Percentiles rank a stretch among this genome's conserved stretches.
phyloP scores from a whole-genome alignment of 169 alveolate genomes.

The Plasmodium falciparum region DNA sequence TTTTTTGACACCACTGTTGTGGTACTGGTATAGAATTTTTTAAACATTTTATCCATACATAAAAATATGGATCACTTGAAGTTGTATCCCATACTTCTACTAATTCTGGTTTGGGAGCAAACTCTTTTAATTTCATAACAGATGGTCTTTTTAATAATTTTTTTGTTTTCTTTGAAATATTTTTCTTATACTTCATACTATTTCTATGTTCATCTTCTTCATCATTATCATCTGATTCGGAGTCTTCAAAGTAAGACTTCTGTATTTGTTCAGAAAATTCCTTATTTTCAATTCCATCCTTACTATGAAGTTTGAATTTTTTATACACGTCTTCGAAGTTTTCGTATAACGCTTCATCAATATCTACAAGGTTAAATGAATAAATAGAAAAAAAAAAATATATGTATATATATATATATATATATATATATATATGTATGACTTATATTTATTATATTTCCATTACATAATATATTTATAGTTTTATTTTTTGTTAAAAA shows the following conservation, averaged over 20 bases:
- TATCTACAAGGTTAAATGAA: background rate
- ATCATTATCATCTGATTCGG: slow-evolving; percentile 36
- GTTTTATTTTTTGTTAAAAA: background rate
- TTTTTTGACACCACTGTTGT: slow-evolving; percentile 98
- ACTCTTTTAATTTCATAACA: slow-evolving; percentile 76
- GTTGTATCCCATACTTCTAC: slow-evolving; percentile 97
- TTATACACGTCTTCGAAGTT: slow-evolving; percentile 63
- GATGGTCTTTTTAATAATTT: slow-evolving; percentile 77
- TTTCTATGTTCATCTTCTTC: slow-evolving; percentile 14
- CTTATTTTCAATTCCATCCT: slow-evolving; percentile 33
- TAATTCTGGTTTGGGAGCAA: slow-evolving; percentile 89
- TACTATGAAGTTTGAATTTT: slow-evolving; percentile 31
- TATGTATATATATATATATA: background rate
- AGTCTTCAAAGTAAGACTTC: slow-evolving; percentile 10
- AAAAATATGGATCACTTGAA: slow-evolving; percentile 96
- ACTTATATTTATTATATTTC: background rate
- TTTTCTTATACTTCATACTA: slow-evolving; percentile 16
- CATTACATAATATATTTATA: background rate
- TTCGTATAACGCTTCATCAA: slow-evolving; percentile 14
- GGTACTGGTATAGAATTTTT: slow-evolving; percentile 98
- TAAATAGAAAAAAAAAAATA: background rate
- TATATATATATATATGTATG: background rate
- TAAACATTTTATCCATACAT: slow-evolving; percentile 94
- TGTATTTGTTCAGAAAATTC: slow-evolving; percentile 21
- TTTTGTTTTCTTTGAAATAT: slow-evolving; percentile 61